A percentile compares a stretch with the other conserved stretches of the same genome.
Evolutionary conservation across 2,329 filamentous ascomycete species (phyloP).

Genomic region (Tolypocladium ophioglossoides): DNA sequence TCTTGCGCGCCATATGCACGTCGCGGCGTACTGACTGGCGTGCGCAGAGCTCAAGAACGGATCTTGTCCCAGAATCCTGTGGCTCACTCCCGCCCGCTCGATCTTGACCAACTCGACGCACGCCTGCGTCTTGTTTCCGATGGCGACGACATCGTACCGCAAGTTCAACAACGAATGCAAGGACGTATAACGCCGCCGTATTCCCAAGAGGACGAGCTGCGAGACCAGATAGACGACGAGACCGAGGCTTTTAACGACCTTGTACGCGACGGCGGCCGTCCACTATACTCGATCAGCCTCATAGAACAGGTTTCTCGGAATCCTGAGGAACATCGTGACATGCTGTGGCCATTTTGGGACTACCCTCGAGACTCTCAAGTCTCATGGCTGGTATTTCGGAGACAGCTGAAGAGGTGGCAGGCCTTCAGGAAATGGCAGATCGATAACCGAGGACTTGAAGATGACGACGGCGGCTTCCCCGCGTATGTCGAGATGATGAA

Average conservation of each 20-base stretch:
- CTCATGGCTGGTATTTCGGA: constrained; percentile 11
- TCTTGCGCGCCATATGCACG: no score
- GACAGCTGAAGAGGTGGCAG: constrained; percentile 16
- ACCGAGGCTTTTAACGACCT: constrained; percentile 15
- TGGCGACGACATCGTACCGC: not conserved
- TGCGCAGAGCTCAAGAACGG: not conserved
- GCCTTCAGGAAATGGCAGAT: constrained; percentile 21
- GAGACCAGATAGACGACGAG: constrained; percentile 1
- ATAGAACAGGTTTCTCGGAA: constrained; percentile 12
- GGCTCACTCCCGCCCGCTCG: constrained; percentile 5
- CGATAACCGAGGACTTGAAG: constrained; percentile 11
- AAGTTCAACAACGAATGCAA: not conserved
- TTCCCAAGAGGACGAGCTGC: no score
- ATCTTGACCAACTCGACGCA: constrained; percentile 10
- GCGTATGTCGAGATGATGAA: constrained; percentile 4
- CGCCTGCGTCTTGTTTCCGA: constrained; percentile 6
- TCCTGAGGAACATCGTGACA: constrained; percentile 12
- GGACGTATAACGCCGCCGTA: no score
- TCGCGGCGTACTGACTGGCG: no score
- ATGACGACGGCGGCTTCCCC: constrained; percentile 9
- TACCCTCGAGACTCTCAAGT: not conserved
- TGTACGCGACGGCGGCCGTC: constrained; percentile 19
- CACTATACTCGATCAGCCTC: constrained; percentile 15
- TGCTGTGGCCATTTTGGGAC: constrained; percentile 13
- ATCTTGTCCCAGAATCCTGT: not conserved